Evolutionary conservation across 108 stramenopile genomes (phyloP), one percentile per base, ranked within the genome.

Genomic region (Nitzschia palea): DNA sequence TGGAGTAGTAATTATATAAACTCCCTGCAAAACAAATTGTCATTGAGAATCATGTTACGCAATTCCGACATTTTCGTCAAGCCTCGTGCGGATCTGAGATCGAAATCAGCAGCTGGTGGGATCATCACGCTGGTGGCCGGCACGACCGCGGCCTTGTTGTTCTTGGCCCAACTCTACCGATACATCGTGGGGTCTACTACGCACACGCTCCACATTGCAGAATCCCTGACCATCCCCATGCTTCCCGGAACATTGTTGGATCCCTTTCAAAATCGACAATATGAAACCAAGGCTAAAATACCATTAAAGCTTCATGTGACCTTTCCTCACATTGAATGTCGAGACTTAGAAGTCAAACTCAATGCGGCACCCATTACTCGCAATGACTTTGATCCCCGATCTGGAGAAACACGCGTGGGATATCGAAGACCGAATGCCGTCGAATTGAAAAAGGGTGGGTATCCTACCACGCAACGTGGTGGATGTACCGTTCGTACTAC

Each of bases 61-160:
- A 65, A 52, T 44, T 80, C 65, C 25, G 86, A 89, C 56, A 80
- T 85, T 60, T 90, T 89, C 66, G 80, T 77, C 40, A 94, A 89
- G 62, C 82, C 88, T 6, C 50, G 88, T 18, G 86, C 85, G 33
- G 86, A 89, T 65, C 67, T 86, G 28, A 81, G 82, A 22, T 66
- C 83, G 44, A 80, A 82, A 43, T 82, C 87, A 33, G 70, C 76
- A 9, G 37, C 78, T 9, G 92, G 92, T 18, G 92, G 92, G 20
- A 37, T 80, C 52, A 90, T 94, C 29, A 94, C 89, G 27, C 45
- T 90, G 33, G 52, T 94, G 9, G 92, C 92, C 4, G 60, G 75
- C 5, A 35, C 67, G 17, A 52, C 80, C 4, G 89, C 89, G 3
- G 61, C 30, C 35, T 30, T 84, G 22, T 72, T 94, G 5, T 84